These are phyloP conservation scores for Luzula sylvatica DNA, from an alignment of 176 grass and related monocot genomes.

Conservation along the genomic window DNA sequence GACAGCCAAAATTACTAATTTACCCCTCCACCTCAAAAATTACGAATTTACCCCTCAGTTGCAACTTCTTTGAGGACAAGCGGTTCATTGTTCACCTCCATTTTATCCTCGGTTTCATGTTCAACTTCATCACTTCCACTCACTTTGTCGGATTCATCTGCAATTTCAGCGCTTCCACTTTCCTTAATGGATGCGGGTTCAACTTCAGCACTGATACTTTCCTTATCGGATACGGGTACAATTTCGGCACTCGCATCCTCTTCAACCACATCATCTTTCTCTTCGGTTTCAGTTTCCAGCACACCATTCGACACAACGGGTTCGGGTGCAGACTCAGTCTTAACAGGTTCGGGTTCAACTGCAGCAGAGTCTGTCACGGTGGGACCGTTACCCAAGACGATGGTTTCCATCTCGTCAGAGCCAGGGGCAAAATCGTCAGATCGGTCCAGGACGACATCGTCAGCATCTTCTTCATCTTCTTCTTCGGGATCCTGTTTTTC, in stretches of 20 bases:
- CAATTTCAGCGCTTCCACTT: background rate
- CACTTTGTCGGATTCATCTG: no score
- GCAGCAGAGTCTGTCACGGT: background rate
- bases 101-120: no score
- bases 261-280: background rate
- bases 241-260: background rate
- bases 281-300: slow-evolving; percentile 9
- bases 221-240: no score
- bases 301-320: slow-evolving; percentile 1
- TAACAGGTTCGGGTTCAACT: slow-evolving; percentile 3
- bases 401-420: slow-evolving; percentile 21
- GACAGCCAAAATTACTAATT: slow-evolving; percentile 5
- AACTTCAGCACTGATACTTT: no score
- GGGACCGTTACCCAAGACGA: slow-evolving; percentile 18
- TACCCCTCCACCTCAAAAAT: slow-evolving; percentile 1
- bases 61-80: slow-evolving; percentile 8
- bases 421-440: slow-evolving; percentile 10
- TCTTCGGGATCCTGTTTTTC: slow-evolving; percentile 23
- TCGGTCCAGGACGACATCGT: slow-evolving; percentile 20
- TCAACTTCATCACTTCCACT: no score
- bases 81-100: slow-evolving; percentile 6
- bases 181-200: slow-evolving; percentile 3
- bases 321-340: no score
- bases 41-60: background rate
- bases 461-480: slow-evolving; percentile 14